Evolutionary conservation across 768 basidiomycete species (phyloP), one percentile per base, ranked within the genome.

Genomic region (Russula earlei): DNA sequence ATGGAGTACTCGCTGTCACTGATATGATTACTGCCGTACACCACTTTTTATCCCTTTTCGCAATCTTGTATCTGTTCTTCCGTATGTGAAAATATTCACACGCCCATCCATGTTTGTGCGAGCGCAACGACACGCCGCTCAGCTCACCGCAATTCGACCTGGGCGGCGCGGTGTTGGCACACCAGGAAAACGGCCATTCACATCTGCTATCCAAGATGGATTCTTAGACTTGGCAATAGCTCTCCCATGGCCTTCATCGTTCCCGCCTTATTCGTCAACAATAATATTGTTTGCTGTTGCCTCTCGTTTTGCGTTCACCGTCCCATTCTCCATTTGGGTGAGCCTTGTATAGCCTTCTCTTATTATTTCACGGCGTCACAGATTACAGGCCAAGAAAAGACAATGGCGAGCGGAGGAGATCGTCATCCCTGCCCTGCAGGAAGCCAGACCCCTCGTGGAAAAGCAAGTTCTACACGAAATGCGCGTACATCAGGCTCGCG

Each of bases 261-360:
- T 81, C 60, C 87, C 89, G 0, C 69, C 81, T 0, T 91, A 91
- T 69, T 79, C 89, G 6, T 77, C 81, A 1, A 83, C 87, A 2
- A 88, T 91, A 56, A 83, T 91, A 49, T 65, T 89, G 3, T 74
- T 81, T 53, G 83, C 88, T 3, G 65, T 87, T 37, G 65, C 77
- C 14, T 74, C 79, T 38, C 81, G 89, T 63, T 70, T 83, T 27
- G 73, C 73, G 2, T 60, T 77, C 53, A 78, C 87, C 5, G 74
- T 87, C 12, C 89, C 89, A 31, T 72, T 85, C 55, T 80, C 85
- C 63, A 67, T 89, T 74, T 91, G 88, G 89, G 89, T 89, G 61
- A 56, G 79, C 67, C 36, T 49, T 14, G 15, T 48, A 29, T 22
- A 5, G 48, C 22, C 27, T 33, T 45, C 15, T 37, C 50, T 7